Evolutionary conservation across 352 stramenopile genomes (phyloP), one percentile per base, ranked within the genome.

Genomic region (Phytophthora syringae): DNA sequence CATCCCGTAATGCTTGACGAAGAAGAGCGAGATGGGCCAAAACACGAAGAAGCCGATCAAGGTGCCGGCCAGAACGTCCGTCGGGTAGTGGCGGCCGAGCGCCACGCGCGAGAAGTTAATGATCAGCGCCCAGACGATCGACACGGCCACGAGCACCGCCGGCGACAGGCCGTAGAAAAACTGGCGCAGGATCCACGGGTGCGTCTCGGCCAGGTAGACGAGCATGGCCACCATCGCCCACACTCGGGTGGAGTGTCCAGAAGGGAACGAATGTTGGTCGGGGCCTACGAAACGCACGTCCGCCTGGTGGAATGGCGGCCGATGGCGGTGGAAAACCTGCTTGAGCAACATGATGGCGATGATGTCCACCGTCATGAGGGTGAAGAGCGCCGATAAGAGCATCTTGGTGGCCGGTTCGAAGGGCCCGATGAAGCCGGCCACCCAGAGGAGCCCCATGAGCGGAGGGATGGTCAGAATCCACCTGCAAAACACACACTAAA

Each of bases 201-300:
- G 70, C 36, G 42, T 73, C 36, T 86, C 64, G 12, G 81, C 73
- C 21, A 93, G 64, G 56, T 85, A 82, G 42, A 90, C 40, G 49
- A 92, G 51, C 62, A 93, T 75, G 7, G 67, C 83, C 24, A 92
- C 70, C 60, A 95, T 78, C 49, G 82, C 84, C 72, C 85, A 91
- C 21, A 80, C 79, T 53, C 87, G 85, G 36, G 87, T 93, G 5
- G 85, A 87, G 67, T 95, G 87, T 39, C 87, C 87, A 3, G 87
- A 95, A 10, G 87, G 87, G 71, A 95, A 95, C 62, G 87, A 95
- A 61, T 94, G 86, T 72, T 95, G 80, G 68, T 95, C 87, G 0
- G 87, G 84, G 0, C 87, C 87, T 25, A 93, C 82, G 52, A 95
- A 95, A 36, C 87, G 82, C 40, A 80, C 64, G 57, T 95, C 85